A percentile compares a stretch with the other conserved stretches of the same genome.
Evolutionary conservation across 768 basidiomycete genomes (phyloP).

Genomic region (Lactarius pseudohatsudake): DNA sequence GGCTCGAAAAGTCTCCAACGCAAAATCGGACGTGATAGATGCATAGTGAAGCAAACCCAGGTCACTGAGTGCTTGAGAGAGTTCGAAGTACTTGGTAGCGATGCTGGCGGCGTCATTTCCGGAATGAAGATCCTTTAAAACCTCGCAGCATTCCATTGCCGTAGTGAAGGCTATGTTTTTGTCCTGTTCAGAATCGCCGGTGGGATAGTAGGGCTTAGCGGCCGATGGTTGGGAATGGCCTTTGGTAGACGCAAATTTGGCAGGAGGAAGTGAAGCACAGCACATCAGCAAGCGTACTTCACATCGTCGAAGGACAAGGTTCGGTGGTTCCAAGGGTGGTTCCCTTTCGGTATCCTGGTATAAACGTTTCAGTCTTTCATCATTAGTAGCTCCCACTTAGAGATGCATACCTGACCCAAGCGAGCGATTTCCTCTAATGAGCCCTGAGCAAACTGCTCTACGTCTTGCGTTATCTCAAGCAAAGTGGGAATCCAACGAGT

Average conservation of each 20-base stretch:
- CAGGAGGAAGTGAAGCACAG: slow-evolving; percentile 12
- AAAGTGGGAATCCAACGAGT: not conserved
- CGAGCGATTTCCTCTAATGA: not conserved
- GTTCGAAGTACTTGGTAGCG: not conserved
- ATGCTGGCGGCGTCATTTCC: not conserved
- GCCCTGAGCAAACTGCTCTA: slow-evolving; percentile 1
- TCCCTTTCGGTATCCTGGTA: not conserved
- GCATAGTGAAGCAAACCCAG: slow-evolving; percentile 11
- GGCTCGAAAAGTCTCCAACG: not conserved
- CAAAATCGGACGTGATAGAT: slow-evolving; percentile 5
- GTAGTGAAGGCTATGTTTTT: not conserved
- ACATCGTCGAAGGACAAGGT: slow-evolving; percentile 10
- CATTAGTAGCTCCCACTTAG: not conserved
- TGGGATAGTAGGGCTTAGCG: slow-evolving; percentile 12
- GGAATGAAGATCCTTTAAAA: not conserved
- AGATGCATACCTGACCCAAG: slow-evolving; percentile 5
- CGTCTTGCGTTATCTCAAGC: slow-evolving; percentile 10
- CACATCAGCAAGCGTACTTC: slow-evolving; percentile 19
- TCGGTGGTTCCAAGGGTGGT: not conserved
- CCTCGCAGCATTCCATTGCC: slow-evolving; percentile 12
- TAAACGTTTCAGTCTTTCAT: not conserved
- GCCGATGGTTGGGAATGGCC: slow-evolving; percentile 4
- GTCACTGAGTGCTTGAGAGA: slow-evolving; percentile 23
- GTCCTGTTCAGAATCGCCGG: slow-evolving; percentile 10
- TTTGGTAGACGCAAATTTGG: slow-evolving; percentile 13